Percentiles rank a stretch among this genome's conserved stretches.
Conservation (phyloP, 306 rosid species). For the Pterocarpus santalinus region DNA sequence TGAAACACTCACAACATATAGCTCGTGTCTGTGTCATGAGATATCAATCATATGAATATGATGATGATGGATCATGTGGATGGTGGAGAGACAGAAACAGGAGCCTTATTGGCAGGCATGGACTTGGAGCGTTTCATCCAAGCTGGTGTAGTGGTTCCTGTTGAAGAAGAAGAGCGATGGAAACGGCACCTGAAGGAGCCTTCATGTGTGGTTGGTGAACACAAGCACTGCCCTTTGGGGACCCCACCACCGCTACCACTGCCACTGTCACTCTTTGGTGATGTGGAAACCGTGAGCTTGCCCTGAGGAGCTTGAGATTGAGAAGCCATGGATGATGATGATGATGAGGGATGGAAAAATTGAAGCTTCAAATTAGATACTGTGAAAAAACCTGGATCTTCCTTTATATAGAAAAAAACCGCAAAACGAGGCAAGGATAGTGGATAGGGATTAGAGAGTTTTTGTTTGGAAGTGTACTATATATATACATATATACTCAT, state of each 20-base stretch:
- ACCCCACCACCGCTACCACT: background rate
- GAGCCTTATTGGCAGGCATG: conserved; percentile 53
- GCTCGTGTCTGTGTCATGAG: background rate
- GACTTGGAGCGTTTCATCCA: conserved; percentile 76
- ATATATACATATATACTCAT: too few relatives aligned
- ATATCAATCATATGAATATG: background rate
- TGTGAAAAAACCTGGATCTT: background rate
- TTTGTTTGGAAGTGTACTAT: background rate
- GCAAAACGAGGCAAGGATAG: background rate
- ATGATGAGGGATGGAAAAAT: background rate
- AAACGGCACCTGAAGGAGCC: conserved; percentile 94
- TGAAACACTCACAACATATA: conserved; percentile 31
- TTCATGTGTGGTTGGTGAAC: conserved; percentile 89
- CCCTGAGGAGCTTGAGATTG: conserved; percentile 34
- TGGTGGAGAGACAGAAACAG: conserved; percentile 16
- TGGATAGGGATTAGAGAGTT: background rate
- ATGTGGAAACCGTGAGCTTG: conserved; percentile 54
- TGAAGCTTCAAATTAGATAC: conserved; percentile 13
- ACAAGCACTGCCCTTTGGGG: conserved; percentile 75
- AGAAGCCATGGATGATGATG: conserved; percentile 63
- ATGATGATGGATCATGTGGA: conserved; percentile 34
- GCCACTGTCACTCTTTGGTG: conserved; percentile 61
- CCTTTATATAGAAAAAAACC: background rate
- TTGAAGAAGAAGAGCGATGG: conserved; percentile 60
- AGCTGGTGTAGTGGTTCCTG: background rate